Evolutionary conservation across 139 green algal genomes (phyloP), one percentile per base, ranked within the genome.

Genomic region (Chlamydomonas asymmetrica): DNA sequence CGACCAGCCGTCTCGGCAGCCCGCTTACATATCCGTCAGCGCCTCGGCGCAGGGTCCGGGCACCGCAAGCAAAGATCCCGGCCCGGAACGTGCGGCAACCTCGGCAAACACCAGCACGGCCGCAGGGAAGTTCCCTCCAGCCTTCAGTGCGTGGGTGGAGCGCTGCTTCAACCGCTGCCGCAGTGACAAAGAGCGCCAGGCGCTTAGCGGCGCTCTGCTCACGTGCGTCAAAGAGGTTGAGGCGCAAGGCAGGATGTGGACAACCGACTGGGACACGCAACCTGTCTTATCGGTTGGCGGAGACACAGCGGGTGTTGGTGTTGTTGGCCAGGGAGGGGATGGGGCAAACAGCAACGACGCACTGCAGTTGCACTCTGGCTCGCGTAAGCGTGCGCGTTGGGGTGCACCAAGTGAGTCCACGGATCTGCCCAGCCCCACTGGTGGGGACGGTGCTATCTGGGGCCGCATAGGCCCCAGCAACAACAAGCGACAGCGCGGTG

Each of bases 161-260:
- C 81, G 81, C 60, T 86, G 81, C 72, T 86, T 86, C 54, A 63
- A 66, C n/a, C 29, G 43, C 31, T 78, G 39, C 71, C 75, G 8
- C 60, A 60, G 20, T 9, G 75, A 56, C 40, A 32, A 1, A 37
- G 66, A 73, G 52, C 75, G 50, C 49, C 59, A 43, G 67, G 75
- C 32, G 49, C 61, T 79, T 45, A 73, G 48, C 38, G 40, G 16
- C 39, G 66, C 39, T 40, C 81, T 86, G 18, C 78, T 73, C 31
- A n/a, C 10, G 5, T 73, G 74, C 45, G 73, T 86, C 32, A 80
- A 82, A 29, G 64, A 78, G 8, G 81, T 86, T 39, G 75, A 86
- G 59, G 27, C 16, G 4, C 52, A 75, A 22, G 75, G 75, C 16
- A 69, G 73, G 50, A 72, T 82, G 60, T 86, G 81, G 81, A 63